These are phyloP conservation scores for Neurospora pannonica DNA, from an alignment of 495 filamentous ascomycete species.

Conservation along the genomic window DNA sequence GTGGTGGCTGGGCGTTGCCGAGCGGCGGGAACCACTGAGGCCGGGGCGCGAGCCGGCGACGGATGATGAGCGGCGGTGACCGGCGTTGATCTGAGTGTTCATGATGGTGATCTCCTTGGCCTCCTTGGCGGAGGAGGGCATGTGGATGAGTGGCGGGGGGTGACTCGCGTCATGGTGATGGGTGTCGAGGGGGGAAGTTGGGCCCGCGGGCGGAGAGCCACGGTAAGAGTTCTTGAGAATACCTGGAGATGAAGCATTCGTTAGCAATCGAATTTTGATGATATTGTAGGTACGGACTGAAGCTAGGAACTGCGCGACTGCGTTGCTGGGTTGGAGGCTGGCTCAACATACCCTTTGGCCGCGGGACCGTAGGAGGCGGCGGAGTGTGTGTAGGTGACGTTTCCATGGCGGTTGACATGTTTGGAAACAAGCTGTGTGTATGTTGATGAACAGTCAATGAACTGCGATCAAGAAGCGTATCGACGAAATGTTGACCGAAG, in stretches of 20 bases:
- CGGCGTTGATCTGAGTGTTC: slow-evolving; percentile 92
- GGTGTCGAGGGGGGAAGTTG: slow-evolving; percentile 33
- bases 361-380: slow-evolving; percentile 42
- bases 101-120: slow-evolving; percentile 83
- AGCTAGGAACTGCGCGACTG: not conserved
- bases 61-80: slow-evolving; percentile 77
- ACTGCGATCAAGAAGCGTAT: not conserved
- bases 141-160: slow-evolving; percentile 20
- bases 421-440: not conserved
- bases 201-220: slow-evolving; percentile 37
- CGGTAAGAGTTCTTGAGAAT: slow-evolving; percentile 89
- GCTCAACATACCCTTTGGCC: slow-evolving; percentile 61
- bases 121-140: slow-evolving; percentile 37
- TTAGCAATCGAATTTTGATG: not conserved
- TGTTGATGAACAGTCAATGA: not conserved
- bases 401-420: slow-evolving; percentile 30
- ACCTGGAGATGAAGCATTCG: slow-evolving; percentile 38
- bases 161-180: slow-evolving; percentile 11
- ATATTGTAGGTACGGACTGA: not conserved
- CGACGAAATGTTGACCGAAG: not conserved
- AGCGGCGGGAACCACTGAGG: slow-evolving; percentile 62
- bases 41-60: slow-evolving; percentile 43
- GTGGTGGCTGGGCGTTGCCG: slow-evolving; percentile 28
- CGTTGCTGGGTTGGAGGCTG: not conserved
- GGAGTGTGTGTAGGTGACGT: slow-evolving; percentile 29